phyloP scores from a whole-genome alignment of 257 asterid genomes.

The Primulina tabacum region DNA sequence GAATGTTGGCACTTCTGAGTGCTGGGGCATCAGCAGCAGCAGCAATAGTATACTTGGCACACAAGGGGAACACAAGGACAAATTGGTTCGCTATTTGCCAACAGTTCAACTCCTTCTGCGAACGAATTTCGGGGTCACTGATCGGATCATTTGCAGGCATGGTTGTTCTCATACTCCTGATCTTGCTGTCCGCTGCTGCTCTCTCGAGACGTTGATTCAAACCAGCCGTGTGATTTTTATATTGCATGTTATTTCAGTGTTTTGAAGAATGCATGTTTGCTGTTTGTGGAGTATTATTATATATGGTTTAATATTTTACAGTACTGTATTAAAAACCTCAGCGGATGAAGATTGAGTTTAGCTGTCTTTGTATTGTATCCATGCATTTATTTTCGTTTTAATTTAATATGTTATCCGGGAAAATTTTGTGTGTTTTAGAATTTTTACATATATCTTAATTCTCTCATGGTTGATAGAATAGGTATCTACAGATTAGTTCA shows the following conservation, averaged over 20 bases:
- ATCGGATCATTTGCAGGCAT: constrained; percentile 63
- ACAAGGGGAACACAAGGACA: constrained; percentile 57
- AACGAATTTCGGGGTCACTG: constrained; percentile 62
- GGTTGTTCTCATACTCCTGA: constrained; percentile 41
- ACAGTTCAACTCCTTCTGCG: constrained; percentile 66
- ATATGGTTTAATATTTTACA: too few species aligned
- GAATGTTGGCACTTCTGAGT: constrained; percentile 52
- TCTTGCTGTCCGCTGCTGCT: constrained; percentile 47
- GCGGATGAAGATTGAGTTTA: background rate
- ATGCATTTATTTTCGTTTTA: background rate
- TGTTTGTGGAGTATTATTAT: background rate
- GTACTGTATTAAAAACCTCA: background rate
- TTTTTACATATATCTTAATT: too few species aligned
- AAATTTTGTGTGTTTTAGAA: too few species aligned
- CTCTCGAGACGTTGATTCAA: constrained; percentile 44
- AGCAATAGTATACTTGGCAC: constrained; percentile 82
- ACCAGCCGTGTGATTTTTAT: background rate
- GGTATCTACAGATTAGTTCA: too few species aligned
- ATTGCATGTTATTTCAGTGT: background rate
- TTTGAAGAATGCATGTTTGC: background rate
- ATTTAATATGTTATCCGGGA: too few species aligned
- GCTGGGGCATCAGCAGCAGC: constrained; percentile 79
- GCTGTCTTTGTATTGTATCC: background rate
- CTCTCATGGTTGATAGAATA: too few species aligned
- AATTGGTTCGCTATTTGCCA: constrained; percentile 85